Base-by-base conservation (phyloP, 108 stramenopile genomes). In the Nitzschia sp. region DNA sequence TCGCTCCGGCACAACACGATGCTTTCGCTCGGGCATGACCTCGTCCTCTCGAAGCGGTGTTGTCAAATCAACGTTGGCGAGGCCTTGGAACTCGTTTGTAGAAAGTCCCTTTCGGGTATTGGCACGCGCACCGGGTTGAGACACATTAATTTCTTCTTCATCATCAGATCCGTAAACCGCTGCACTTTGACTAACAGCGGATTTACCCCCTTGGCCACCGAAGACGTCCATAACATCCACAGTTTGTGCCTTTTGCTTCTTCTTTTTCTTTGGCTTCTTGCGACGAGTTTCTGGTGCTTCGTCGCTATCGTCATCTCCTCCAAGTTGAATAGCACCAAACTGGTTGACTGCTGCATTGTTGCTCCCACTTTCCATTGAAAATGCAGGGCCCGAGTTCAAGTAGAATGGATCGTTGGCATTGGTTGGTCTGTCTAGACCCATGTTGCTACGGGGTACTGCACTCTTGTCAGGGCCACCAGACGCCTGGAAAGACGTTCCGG, bases 61-160 rank as follows among this genome's bases (percentile, higher is more conserved):
- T 17, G 91, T 92, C 19, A 97, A 73, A 67, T 97, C 96, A 3
- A 95, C 89, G 25, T 78, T 67, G 29, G 92, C 86, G 20, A 97
- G 69, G 56, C 81, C 75, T 19, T 81, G 74, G 53, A 89, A 81
- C 40, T 90, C 85, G 41, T 71, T 79, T 14, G 67, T 51, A 22
- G 43, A 38, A 21, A 37, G 50, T 7, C 56, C 54, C 24, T 40
- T 68, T 14, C 42, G 20, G 43, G 43, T 24, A 25, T 65, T 50
- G 57, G 66, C 75, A 25, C 21, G 34, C 34, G 39, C 26, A 41
- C 61, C 55, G 8, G 22, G 41, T 3, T 25, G 7, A 12, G 53
- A 41, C 24, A 38, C 53, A 34, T 77, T 68, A 53, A 84, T 78
- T 22, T 92, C 89, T 48, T 83, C 86, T 6, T 92, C 93, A 24